Conservation (phyloP, 169 alveolate species). For the Eimeria sp. region DNA sequence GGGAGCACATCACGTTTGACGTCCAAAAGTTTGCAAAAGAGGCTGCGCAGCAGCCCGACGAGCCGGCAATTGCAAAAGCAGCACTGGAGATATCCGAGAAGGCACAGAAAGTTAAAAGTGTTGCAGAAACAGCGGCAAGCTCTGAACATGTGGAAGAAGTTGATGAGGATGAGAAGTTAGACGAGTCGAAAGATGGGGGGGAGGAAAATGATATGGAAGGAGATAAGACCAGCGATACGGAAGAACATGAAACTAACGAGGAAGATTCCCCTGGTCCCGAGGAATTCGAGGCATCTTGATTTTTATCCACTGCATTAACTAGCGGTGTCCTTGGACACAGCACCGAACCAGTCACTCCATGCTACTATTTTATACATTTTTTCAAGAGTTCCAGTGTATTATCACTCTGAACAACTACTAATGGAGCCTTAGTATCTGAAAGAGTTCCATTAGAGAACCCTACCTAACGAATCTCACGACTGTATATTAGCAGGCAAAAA, state of each 20-base stretch:
- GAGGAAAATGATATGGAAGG: neutral
- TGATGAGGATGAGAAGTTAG: neutral
- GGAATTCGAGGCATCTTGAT: neutral
- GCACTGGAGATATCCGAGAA: constrained; percentile 31
- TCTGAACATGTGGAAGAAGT: neutral
- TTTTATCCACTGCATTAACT: neutral
- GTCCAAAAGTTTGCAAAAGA: constrained; percentile 52
- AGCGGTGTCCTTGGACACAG: neutral
- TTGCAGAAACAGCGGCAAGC: neutral
- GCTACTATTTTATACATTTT: neutral
- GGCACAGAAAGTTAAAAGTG: constrained; percentile 35
- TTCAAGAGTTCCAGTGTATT: neutral
- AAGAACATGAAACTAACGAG: neutral
- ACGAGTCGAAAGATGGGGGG: neutral
- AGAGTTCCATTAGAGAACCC: neutral
- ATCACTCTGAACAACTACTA: neutral
- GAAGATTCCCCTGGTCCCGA: neutral
- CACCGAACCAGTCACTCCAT: neutral
- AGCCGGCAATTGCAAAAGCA: constrained; percentile 27
- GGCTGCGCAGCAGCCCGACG: constrained; percentile 56
- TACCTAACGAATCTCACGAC: neutral
- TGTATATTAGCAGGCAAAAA: neutral
- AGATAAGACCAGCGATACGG: neutral
- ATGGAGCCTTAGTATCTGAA: neutral
- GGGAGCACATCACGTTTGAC: constrained; percentile 50